phyloP scores from a whole-genome alignment of 2,329 filamentous ascomycete genomes.

The Fragosphaeria purpurea region DNA sequence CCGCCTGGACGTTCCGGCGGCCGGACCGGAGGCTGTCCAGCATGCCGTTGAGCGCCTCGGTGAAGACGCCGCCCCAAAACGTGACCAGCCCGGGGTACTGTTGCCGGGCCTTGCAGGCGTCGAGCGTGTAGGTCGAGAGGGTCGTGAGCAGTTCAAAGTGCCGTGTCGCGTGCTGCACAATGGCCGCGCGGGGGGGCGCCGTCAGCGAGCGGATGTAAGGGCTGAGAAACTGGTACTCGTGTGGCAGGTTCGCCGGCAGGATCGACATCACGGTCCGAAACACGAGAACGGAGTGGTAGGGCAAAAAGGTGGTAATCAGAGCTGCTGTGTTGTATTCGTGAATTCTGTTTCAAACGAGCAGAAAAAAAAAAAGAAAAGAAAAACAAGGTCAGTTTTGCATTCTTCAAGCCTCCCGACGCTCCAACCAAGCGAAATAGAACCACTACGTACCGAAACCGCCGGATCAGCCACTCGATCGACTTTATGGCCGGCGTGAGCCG shows the following conservation, averaged over 20 bases:
- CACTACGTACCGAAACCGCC: conserved; percentile 64
- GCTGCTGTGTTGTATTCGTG: conserved; percentile 81
- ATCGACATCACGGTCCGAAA: conserved; percentile 85
- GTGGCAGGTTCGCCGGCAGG: conserved; percentile 62
- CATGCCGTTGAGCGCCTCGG: conserved; percentile 75
- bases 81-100: conserved; percentile 70
- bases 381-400: not conserved
- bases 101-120: conserved; percentile 59
- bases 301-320: conserved; percentile 77
- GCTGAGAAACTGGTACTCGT: conserved; percentile 71
- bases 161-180: conserved; percentile 75
- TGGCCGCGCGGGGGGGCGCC: conserved; percentile 65
- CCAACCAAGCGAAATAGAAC: too few relatives aligned
- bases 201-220: conserved; percentile 75
- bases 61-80: conserved; percentile 85
- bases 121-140: conserved; percentile 70
- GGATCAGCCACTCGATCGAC: conserved; percentile 87
- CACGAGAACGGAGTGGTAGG: conserved; percentile 77
- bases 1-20: conserved; percentile 61
- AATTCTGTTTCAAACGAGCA: conserved; percentile 43
- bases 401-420: not conserved
- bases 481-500: conserved; percentile 82
- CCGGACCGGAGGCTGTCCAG: conserved; percentile 70
- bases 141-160: conserved; percentile 65
- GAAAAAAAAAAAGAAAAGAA: not conserved